phyloP scores from a whole-genome alignment of 2,329 filamentous ascomycete species.

The Ascochyta pisi region DNA sequence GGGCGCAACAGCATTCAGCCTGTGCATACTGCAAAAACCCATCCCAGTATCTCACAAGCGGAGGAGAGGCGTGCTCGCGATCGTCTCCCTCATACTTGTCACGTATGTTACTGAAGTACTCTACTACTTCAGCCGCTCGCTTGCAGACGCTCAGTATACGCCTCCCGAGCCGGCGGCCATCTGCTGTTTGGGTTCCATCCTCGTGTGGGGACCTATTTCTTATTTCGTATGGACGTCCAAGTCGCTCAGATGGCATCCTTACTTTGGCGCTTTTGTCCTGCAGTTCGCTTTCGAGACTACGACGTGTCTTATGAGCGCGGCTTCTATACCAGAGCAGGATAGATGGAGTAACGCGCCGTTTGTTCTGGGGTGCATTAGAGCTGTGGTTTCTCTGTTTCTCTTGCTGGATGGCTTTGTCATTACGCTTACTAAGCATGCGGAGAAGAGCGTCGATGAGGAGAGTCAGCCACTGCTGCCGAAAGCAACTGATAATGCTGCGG shows the following conservation, averaged over 20 bases:
- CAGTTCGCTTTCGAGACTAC: conserved; percentile 43
- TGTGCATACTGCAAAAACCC: conserved; percentile 43
- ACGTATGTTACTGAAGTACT: conserved; percentile 41
- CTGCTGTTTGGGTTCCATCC: conserved; percentile 43
- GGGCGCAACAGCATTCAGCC: conserved; percentile 33
- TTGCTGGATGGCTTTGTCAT: conserved; percentile 39
- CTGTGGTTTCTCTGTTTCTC: conserved; percentile 32
- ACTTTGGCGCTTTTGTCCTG: conserved; percentile 42
- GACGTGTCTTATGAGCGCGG: conserved; percentile 34
- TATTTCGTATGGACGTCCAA: conserved; percentile 33
- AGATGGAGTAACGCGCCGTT: conserved; percentile 31
- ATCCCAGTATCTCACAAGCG: conserved; percentile 32
- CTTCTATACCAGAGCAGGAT: conserved; percentile 23
- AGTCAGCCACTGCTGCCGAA: conserved; percentile 64
- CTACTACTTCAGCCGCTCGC: conserved; percentile 42
- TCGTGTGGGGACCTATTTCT: conserved; percentile 41
- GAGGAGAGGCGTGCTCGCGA: conserved; percentile 27
- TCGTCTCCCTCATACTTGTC: conserved; percentile 25
- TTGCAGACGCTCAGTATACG: conserved; percentile 38
- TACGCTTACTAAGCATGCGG: conserved; percentile 36
- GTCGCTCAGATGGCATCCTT: conserved; percentile 42
- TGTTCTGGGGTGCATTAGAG: conserved; percentile 31
- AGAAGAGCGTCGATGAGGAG: conserved; percentile 61
- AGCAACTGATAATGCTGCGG: conserved; percentile 41
- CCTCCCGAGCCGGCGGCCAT: conserved; percentile 44